Evolutionary conservation across 1,284 basidiomycete genomes (phyloP).

Genomic region (Boletus semigastroideus): DNA sequence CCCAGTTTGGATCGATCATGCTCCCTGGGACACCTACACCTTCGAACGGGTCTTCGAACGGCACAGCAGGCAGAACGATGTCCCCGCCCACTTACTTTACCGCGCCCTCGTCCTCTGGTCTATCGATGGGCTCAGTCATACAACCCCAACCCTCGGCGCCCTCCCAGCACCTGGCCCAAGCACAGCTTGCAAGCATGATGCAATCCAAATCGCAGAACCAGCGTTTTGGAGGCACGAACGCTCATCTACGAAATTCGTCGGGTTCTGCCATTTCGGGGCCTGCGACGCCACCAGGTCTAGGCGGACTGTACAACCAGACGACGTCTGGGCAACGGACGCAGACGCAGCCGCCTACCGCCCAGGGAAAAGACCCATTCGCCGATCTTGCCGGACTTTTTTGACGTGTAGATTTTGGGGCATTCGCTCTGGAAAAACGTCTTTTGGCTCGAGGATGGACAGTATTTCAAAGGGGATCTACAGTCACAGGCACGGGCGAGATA

Average conservation of each 20-base stretch:
- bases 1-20: conserved; percentile 48
- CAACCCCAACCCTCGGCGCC: conserved; percentile 8
- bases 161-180: conserved; percentile 7
- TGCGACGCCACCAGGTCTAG: conserved; percentile 11
- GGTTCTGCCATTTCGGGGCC: conserved; percentile 13
- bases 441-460: not conserved
- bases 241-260: conserved; percentile 12
- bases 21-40: conserved; percentile 48
- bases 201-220: conserved; percentile 20
- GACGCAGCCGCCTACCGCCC: conserved; percentile 22
- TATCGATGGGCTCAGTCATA: conserved; percentile 15
- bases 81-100: conserved; percentile 18
- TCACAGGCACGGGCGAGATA: not conserved
- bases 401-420: conserved; percentile 6
- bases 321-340: conserved; percentile 20
- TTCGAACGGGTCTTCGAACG: conserved; percentile 19
- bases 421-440: not conserved
- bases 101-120: conserved; percentile 18
- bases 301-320: conserved; percentile 19
- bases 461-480: not conserved
- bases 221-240: conserved; percentile 18
- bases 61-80: conserved; percentile 13
- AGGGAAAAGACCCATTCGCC: conserved; percentile 77
- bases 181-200: conserved; percentile 16
- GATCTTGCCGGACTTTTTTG: conserved; percentile 76